Evolutionary conservation across 2,329 filamentous ascomycete species (phyloP).

Genomic region (Trichophyton schoenleinii): DNA sequence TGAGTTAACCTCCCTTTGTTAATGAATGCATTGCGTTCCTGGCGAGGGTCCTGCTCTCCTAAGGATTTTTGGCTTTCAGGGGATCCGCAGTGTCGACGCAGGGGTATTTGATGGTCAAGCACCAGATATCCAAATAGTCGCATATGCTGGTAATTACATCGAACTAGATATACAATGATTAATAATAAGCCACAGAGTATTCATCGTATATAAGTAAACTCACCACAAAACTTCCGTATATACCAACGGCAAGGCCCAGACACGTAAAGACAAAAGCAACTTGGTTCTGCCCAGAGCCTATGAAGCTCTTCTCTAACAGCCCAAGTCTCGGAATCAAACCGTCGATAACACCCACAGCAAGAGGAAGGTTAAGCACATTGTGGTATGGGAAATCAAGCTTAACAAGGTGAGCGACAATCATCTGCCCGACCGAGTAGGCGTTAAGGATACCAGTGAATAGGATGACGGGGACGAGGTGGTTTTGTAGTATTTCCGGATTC

Average conservation of each 20-base stretch:
- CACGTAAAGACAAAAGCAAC: slow-evolving; percentile 83
- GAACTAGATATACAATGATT: slow-evolving; percentile 32
- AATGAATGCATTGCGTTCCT: neutral
- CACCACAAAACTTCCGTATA: slow-evolving; percentile 93
- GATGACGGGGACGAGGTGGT: slow-evolving; percentile 78
- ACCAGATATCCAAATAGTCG: slow-evolving; percentile 97
- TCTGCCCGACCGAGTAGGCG: slow-evolving; percentile 87
- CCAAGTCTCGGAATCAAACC: slow-evolving; percentile 58
- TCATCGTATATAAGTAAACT: slow-evolving; percentile 14
- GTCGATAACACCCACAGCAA: slow-evolving; percentile 68
- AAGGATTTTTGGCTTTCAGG: slow-evolving; percentile 5
- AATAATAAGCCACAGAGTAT: neutral
- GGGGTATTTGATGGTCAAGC: slow-evolving; percentile 87
- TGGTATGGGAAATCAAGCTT: slow-evolving; percentile 79
- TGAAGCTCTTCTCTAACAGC: slow-evolving; percentile 64
- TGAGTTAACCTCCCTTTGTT: no score
- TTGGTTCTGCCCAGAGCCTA: slow-evolving; percentile 71
- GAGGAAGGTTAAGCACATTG: slow-evolving; percentile 69
- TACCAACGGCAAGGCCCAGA: slow-evolving; percentile 68
- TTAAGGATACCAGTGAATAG: slow-evolving; percentile 84
- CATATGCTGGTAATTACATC: slow-evolving; percentile 97
- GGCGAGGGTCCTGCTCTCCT: neutral
- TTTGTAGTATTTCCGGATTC: slow-evolving; percentile 68
- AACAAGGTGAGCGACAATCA: slow-evolving; percentile 88
- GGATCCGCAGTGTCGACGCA: slow-evolving; percentile 28